A percentile compares a stretch with the other conserved stretches of the same genome.
Conservation (phyloP, 2,329 filamentous ascomycete genomes). For the Mollisiaceae sp. region DNA sequence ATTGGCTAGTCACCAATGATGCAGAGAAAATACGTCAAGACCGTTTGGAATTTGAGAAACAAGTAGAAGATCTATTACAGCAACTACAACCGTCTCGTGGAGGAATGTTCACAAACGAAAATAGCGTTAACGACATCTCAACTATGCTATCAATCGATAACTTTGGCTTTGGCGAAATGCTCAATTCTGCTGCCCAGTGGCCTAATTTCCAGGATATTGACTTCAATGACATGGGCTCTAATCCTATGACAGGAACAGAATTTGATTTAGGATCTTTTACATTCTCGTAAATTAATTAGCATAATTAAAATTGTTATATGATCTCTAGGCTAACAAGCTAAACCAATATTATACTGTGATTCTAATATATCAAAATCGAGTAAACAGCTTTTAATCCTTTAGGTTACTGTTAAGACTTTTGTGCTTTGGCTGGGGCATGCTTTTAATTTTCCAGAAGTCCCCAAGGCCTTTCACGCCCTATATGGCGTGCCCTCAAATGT, state of each 20-base stretch:
- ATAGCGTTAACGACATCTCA: constrained; percentile 4
- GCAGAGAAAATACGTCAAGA: constrained; percentile 13
- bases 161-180: constrained; percentile 26
- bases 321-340: too few relatives aligned
- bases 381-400: too few relatives aligned
- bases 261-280: too few relatives aligned
- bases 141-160: constrained; percentile 22
- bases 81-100: constrained; percentile 11
- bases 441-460: too few relatives aligned
- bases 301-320: too few relatives aligned
- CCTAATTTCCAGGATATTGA: constrained; percentile 14
- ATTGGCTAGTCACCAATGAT: constrained; percentile 33
- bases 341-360: too few relatives aligned
- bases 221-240: constrained; percentile 2
- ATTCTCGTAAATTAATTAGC: too few relatives aligned
- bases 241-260: neutral
- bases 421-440: too few relatives aligned
- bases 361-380: too few relatives aligned
- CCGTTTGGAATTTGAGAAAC: constrained; percentile 16
- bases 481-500: too few relatives aligned
- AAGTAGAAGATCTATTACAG: constrained; percentile 17
- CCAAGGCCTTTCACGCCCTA: too few relatives aligned
- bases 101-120: constrained; percentile 14
- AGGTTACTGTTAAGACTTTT: too few relatives aligned
- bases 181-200: constrained; percentile 28